phyloP scores from a whole-genome alignment of 495 filamentous ascomycete genomes.

The Coniosporium apollinis region DNA sequence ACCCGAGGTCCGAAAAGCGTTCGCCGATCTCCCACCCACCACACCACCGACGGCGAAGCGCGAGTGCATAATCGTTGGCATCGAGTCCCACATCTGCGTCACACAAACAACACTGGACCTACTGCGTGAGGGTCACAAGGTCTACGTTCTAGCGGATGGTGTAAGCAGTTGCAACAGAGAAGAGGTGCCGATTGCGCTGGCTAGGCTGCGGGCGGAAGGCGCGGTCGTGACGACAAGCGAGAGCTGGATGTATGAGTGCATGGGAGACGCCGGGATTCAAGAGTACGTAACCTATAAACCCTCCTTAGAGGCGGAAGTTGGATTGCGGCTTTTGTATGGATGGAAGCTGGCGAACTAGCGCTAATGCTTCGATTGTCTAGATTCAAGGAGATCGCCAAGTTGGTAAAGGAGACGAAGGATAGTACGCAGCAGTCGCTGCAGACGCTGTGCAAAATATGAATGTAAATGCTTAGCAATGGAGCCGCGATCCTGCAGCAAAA shows the following conservation, averaged over 20 bases:
- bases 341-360: too few relatives aligned
- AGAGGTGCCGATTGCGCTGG: constrained; percentile 67
- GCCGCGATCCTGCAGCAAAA: too few relatives aligned
- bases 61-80: constrained; percentile 56
- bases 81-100: constrained; percentile 90
- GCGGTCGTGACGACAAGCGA: constrained; percentile 77
- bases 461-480: too few relatives aligned
- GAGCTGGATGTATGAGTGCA: constrained; percentile 78
- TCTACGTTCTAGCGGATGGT: constrained; percentile 84
- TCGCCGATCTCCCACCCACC: constrained; percentile 6
- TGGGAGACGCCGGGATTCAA: constrained; percentile 66
- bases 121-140: constrained; percentile 51
- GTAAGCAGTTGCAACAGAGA: constrained; percentile 71
- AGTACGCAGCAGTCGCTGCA: constrained; percentile 14
- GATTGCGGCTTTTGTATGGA: too few relatives aligned
- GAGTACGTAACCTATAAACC: constrained; percentile 32
- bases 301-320: too few relatives aligned
- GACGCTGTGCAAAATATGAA: constrained; percentile 15
- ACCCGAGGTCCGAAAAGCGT: constrained; percentile 18
- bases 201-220: constrained; percentile 54
- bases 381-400: constrained; percentile 50
- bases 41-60: constrained; percentile 9
- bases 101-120: constrained; percentile 83
- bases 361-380: too few relatives aligned
- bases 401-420: constrained; percentile 55